Evolutionary conservation across 1,284 basidiomycete genomes (phyloP), one percentile per base, ranked within the genome.

Genomic region (Melanopsichium pennsylvanicum): DNA sequence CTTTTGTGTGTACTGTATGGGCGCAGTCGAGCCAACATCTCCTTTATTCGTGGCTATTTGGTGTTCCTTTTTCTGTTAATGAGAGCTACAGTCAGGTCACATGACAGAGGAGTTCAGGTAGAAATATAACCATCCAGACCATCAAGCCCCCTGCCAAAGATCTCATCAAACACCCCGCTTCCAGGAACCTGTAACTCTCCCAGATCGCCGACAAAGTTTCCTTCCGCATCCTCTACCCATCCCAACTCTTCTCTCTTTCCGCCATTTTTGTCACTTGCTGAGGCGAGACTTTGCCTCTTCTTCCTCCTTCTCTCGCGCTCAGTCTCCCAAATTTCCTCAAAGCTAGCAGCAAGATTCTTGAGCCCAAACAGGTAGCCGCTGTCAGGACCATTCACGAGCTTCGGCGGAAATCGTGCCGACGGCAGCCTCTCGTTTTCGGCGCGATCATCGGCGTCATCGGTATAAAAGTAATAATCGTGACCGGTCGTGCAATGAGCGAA

Each of bases 401-500:
- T 91, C 1, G 96, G 96, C 4, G 94, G 94, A 82, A 96, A 97
- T 5, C 78, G 69, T 5, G 78, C 81, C 4, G 74, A 43, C 12
- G 81, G 76, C 6, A 75, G 21, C 3, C 26, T 18, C 12, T 26
- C 29, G 7, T 27, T 12, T 10, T 37, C 38, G 2, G 36, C 33
- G 16, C 26, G n/a, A 0, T 35, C 49, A 7, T 36, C 36, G 8
- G 12, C n/a, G 6, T 23, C 16, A 15, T 35, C 35, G 13, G 82
- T 81, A 38, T 31, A 18, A 10, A 88, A 87, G 48, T 90, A 81
- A 86, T 93, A 97, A 82, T 99, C 96, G 38, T 86, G 85, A 7
- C 95, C 95, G 0, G 94, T 97, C 8, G 94, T 97, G 57, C 95
- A 97, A 81, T 97, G 95, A 7, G 95, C 96, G 83, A 99, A 99